A percentile compares a stretch with the other conserved stretches of the same genome.
phyloP scores from a whole-genome alignment of 78 protist species.

The Dictyostelium firmibasis region DNA sequence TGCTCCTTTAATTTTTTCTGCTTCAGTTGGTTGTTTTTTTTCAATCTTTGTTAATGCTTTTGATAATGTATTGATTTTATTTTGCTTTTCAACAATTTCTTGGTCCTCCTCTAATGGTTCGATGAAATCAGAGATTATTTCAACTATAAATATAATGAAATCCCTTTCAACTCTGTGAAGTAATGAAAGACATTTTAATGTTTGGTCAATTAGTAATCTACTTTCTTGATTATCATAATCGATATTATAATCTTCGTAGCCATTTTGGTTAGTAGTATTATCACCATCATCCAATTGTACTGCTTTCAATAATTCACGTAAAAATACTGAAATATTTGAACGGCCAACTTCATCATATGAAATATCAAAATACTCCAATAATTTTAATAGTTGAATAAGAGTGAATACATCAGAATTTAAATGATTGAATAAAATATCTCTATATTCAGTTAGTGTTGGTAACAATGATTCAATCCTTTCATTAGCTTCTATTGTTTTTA shows the following conservation, averaged over 20 bases:
- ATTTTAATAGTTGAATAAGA: neutral
- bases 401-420: neutral
- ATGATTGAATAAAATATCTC: slow-evolving; percentile 27
- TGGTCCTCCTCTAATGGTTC: slow-evolving; percentile 60
- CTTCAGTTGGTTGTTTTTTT: neutral
- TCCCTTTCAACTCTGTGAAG: slow-evolving; percentile 22
- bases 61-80: neutral
- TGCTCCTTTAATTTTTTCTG: neutral
- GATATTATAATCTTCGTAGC: neutral
- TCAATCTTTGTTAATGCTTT: neutral
- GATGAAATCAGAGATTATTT: slow-evolving; percentile 17
- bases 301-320: slow-evolving; percentile 16
- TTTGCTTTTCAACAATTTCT: neutral
- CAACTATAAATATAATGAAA: slow-evolving; percentile 26
- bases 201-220: neutral
- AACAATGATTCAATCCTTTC: slow-evolving; percentile 3
- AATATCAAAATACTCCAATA: neutral
- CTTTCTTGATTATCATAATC: neutral
- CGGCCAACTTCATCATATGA: slow-evolving; percentile 54
- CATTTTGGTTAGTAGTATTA: neutral
- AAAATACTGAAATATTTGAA: neutral
- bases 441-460: slow-evolving; percentile 48
- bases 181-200: neutral
- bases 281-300: neutral
- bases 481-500: neutral